Percentiles rank a stretch among this genome's conserved stretches.
Evolutionary conservation across 768 basidiomycete genomes (phyloP).

Genomic region (Lactarius vividus): DNA sequence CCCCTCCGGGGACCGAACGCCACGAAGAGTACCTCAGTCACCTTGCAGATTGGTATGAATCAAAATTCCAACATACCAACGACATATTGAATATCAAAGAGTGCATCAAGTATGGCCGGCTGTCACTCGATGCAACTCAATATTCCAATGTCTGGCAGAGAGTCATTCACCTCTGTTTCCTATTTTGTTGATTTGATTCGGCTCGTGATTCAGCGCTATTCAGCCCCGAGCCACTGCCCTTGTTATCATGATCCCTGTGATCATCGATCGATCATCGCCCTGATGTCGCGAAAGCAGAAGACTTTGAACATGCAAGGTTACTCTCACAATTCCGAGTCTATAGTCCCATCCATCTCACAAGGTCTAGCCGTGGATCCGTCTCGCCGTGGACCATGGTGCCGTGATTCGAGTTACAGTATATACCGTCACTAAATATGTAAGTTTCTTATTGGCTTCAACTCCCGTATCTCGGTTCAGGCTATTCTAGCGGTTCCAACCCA

Average conservation of each 20-base stretch:
- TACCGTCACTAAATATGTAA: too few species aligned
- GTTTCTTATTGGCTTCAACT: too few species aligned
- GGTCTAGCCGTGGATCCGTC: too few species aligned
- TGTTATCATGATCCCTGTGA: not conserved
- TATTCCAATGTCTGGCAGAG: not conserved
- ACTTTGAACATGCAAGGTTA: too few species aligned
- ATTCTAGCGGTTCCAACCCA: too few species aligned
- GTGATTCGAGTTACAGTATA: too few species aligned
- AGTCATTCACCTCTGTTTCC: not conserved
- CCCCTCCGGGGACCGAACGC: not conserved
- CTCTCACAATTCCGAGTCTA: too few species aligned
- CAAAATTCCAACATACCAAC: not conserved
- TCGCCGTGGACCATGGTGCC: too few species aligned
- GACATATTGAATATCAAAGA: slow-evolving; percentile 1
- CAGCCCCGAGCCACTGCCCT: not conserved
- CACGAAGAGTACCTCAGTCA: not conserved
- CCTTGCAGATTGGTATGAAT: not conserved
- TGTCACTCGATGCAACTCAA: not conserved
- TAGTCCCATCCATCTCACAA: too few species aligned
- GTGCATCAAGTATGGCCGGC: not conserved
- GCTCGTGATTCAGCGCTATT: too few species aligned
- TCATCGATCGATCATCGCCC: not conserved
- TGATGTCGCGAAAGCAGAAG: not conserved
- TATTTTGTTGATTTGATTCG: too few species aligned
- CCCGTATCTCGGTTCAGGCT: too few species aligned